These are phyloP conservation scores for Terfezia boudieri DNA, from an alignment of 495 filamentous ascomycete species.

Conservation along the genomic window DNA sequence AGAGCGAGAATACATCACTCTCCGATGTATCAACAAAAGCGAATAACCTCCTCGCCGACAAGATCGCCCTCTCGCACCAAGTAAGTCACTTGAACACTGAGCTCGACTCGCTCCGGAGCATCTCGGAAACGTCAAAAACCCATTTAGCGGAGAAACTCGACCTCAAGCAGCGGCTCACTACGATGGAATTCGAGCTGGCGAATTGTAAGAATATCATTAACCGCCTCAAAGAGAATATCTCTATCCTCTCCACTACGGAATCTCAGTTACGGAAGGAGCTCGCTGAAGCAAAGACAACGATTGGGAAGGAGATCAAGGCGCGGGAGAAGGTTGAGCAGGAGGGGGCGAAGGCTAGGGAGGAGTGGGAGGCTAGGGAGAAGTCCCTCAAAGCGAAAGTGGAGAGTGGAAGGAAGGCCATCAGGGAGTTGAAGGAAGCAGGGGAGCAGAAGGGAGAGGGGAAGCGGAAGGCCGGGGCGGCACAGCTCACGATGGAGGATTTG, in stretches of 20 bases:
- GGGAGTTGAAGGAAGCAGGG: constrained; percentile 30
- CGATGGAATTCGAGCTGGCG: constrained; percentile 57
- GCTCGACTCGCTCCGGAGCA: constrained; percentile 51
- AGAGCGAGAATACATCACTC: constrained; percentile 22
- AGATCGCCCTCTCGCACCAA: constrained; percentile 49
- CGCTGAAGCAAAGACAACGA: constrained; percentile 64
- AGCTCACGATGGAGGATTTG: constrained; percentile 12
- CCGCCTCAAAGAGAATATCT: constrained; percentile 31
- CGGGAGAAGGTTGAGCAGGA: constrained; percentile 42
- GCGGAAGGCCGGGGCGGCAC: constrained; percentile 2
- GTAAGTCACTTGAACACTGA: constrained; percentile 49
- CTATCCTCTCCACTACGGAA: constrained; percentile 8
- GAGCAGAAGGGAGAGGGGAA: background rate
- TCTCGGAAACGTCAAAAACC: constrained; percentile 40
- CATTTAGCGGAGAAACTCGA: constrained; percentile 51
- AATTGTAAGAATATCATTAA: constrained; percentile 49
- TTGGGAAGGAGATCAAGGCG: constrained; percentile 70
- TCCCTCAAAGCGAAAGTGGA: constrained; percentile 65
- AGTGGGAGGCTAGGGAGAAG: constrained; percentile 49
- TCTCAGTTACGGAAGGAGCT: constrained; percentile 38
- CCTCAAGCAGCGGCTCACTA: constrained; percentile 49
- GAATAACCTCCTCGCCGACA: constrained; percentile 50
- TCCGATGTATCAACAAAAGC: constrained; percentile 40
- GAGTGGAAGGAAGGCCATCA: constrained; percentile 59
- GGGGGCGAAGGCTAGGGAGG: constrained; percentile 26